Conservation (phyloP, 805 yeast genomes). For the Metschnikowia drakensbergensis region DNA sequence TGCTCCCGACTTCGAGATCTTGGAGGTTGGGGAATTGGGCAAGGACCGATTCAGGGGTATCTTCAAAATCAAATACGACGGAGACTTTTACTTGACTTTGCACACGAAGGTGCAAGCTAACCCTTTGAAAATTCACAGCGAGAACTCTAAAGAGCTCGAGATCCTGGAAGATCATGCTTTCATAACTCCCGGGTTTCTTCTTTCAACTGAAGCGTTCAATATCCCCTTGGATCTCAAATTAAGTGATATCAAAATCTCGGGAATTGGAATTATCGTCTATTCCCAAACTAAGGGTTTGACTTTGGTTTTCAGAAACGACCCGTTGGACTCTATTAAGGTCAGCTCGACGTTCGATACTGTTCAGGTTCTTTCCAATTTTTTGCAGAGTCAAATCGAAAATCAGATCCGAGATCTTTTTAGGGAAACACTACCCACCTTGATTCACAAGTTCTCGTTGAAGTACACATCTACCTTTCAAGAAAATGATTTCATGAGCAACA, state of each 20-base stretch:
- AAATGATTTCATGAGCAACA: conserved; percentile 20
- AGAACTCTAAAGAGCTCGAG: conserved; percentile 37
- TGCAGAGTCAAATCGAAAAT: conserved; percentile 77
- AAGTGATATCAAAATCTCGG: conserved; percentile 66
- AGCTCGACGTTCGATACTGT: conserved; percentile 84
- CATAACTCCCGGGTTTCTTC: conserved; percentile 61
- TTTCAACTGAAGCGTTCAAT: conserved; percentile 64
- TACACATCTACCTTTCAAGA: conserved; percentile 30
- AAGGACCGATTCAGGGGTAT: conserved; percentile 76
- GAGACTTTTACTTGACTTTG: conserved; percentile 71
- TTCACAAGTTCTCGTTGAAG: conserved; percentile 69
- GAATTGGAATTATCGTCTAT: conserved; percentile 82
- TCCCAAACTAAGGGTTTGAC: conserved; percentile 80
- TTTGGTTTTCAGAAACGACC: conserved; percentile 83
- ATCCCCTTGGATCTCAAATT: conserved; percentile 75
- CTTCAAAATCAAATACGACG: conserved; percentile 70
- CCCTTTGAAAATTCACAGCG: conserved; percentile 65
- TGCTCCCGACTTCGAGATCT: conserved; percentile 72
- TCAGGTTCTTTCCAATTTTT: conserved; percentile 75
- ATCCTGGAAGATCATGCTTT: conserved; percentile 38
- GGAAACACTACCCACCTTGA: conserved; percentile 76
- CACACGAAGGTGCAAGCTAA: conserved; percentile 83
- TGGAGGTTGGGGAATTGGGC: conserved; percentile 80
- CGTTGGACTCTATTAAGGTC: conserved; percentile 76
- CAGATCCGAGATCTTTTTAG: conserved; percentile 78